Conservation (phyloP, 306 rosid species). For the Fagus crenata region DNA sequence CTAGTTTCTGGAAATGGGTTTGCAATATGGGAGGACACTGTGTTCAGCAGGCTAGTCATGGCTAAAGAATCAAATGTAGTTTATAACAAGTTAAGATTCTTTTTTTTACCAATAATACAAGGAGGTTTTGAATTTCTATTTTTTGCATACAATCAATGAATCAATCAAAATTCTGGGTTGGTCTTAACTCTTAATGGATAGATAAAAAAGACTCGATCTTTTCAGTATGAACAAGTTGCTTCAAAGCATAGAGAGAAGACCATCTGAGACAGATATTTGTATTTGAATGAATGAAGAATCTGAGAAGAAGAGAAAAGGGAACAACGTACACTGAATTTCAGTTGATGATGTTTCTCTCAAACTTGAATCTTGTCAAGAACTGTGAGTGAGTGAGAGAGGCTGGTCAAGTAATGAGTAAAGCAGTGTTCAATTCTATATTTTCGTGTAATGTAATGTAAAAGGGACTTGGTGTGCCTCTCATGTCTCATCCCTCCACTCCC, state of each 20-base stretch:
- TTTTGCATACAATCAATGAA: conserved; percentile 10
- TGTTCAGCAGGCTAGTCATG: conserved; percentile 61
- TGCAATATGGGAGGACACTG: conserved; percentile 41
- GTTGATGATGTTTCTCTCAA: background rate
- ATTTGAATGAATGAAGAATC: background rate
- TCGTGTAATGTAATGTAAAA: background rate
- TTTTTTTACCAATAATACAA: no score
- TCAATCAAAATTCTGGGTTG: conserved; percentile 17
- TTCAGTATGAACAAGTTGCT: conserved; percentile 14
- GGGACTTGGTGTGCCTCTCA: background rate
- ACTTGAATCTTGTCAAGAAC: conserved; percentile 6
- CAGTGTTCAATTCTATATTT: background rate
- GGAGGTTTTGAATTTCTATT: no score
- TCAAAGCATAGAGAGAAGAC: background rate
- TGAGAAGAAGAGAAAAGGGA: background rate
- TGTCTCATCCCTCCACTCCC: conserved; percentile 6
- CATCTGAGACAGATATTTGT: background rate
- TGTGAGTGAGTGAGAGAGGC: conserved; percentile 2
- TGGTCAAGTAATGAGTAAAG: background rate
- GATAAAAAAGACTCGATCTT: no score
- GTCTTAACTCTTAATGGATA: conserved; percentile 4
- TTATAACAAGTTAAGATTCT: conserved; percentile 20
- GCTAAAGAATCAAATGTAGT: conserved; percentile 15
- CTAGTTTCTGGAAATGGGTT: conserved; percentile 44
- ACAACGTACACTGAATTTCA: conserved; percentile 15